These are phyloP conservation scores for Triticum urartu DNA, from an alignment of 176 grass and related monocot genomes.

Conservation along the genomic window DNA sequence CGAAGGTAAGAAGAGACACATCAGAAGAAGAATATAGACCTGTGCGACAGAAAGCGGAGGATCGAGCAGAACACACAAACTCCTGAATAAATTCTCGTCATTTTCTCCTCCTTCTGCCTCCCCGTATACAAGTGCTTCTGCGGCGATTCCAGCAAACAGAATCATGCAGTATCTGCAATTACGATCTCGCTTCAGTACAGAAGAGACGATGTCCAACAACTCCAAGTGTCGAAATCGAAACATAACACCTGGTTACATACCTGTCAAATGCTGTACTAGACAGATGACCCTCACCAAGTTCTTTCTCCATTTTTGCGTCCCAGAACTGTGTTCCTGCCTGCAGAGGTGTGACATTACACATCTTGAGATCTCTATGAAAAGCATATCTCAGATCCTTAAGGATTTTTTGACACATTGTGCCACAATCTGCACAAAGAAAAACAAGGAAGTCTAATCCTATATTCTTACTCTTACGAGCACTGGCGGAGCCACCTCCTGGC, in stretches of 20 bases:
- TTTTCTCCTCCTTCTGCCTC: conserved; percentile 98
- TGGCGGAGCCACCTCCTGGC: background rate
- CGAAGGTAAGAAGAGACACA: background rate
- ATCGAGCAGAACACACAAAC: conserved; percentile 67
- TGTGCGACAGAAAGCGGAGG: conserved; percentile 71
- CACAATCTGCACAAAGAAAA: background rate
- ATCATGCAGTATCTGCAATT: conserved; percentile 86
- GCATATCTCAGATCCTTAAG: conserved; percentile 18
- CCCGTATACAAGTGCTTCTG: conserved; percentile 90
- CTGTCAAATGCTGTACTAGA: conserved; percentile 92
- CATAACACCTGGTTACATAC: conserved; percentile 32
- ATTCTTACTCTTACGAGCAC: background rate
- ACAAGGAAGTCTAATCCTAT: background rate
- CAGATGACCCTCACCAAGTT: conserved; percentile 75
- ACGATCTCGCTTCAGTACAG: background rate
- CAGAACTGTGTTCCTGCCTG: conserved; percentile 99
- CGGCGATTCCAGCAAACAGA: conserved; percentile 85
- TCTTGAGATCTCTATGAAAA: conserved; percentile 10
- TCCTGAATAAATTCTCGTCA: conserved; percentile 92
- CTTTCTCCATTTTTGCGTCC: conserved; percentile 92
- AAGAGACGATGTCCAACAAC: background rate
- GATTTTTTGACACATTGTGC: background rate
- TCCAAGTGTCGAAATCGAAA: background rate
- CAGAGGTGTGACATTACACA: conserved; percentile 15
- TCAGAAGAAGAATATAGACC: conserved; percentile 33